A percentile compares a stretch with the other conserved stretches of the same genome.
Evolutionary conservation across 192 early-diverging fungal species (phyloP).

Genomic region (Funneliformis geosporum): DNA sequence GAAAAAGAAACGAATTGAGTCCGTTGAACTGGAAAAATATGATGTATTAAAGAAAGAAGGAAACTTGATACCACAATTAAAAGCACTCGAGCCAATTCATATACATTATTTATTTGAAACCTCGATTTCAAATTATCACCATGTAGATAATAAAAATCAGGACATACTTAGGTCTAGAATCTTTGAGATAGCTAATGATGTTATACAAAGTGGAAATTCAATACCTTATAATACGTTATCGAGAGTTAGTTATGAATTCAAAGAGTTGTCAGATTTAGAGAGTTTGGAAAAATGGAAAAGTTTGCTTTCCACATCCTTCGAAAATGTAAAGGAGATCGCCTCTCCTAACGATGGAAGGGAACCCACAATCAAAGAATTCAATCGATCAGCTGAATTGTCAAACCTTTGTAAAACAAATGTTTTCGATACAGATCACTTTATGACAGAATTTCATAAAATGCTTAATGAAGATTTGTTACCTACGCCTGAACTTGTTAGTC

Average conservation of each 20-base stretch:
- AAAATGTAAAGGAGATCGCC: not conserved
- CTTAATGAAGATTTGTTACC: slow-evolving; percentile 11
- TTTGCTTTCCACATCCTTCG: not conserved
- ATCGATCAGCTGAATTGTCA: not conserved
- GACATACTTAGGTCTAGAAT: not conserved
- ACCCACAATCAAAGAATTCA: slow-evolving; percentile 18
- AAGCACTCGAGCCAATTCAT: not conserved
- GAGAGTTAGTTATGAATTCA: not conserved
- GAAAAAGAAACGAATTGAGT: not conserved
- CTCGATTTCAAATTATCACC: not conserved
- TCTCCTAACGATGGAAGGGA: not conserved
- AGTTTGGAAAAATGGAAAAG: not conserved
- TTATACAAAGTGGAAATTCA: not conserved
- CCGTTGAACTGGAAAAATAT: not conserved
- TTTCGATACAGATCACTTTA: not conserved
- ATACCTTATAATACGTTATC: not conserved
- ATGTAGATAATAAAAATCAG: not conserved
- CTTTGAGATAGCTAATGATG: not conserved
- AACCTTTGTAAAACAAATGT: not conserved
- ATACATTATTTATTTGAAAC: not conserved
- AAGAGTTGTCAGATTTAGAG: not conserved
- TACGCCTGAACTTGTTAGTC: slow-evolving; percentile 21
- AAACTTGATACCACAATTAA: not conserved
- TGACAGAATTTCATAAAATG: slow-evolving; percentile 5
- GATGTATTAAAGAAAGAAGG: not conserved